Base-by-base conservation (phyloP, 2,329 filamentous ascomycete genomes). In the Clarireedia sp. region DNA sequence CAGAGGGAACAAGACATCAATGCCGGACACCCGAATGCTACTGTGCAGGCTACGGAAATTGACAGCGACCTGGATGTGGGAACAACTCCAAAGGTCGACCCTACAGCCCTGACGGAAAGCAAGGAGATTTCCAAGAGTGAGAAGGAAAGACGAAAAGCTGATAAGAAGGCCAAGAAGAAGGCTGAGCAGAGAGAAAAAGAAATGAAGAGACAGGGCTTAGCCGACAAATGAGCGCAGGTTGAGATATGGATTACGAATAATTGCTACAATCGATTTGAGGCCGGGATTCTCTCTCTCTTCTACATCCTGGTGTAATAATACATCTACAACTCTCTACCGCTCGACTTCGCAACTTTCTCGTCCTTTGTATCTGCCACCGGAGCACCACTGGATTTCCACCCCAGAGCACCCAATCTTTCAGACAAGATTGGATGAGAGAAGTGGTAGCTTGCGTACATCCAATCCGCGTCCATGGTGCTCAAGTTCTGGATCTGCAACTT, bases 401-500 rank as follows among this genome's bases (percentile, higher is more conserved):
- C 86, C 58, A 99, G 80, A 1, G 92, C 94, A 72, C 88, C 89
- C 66, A 99, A 78, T 66, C 94, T 84, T 79, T 99, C 95, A 1
- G 91, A 88, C 63, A 99, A 77, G 63, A 97, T 96, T 1, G 94
- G 94, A 74, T 99, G 94, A 23, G 92, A 96, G 79, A 95, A 96
- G 75, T 99, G 91, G 78, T 97, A 99, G 74, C 87, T 95, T 53
- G 94, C 94, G 73, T 95, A 99, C 81, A 96, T 84, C 87, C 89
- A 95, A 74, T 99, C 95, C 26, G 94, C 94, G 67, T 99, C 94
- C 92, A 99, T 97, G 59, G 89, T 95, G 73, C 90, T 95, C 63
- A 99, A 79, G 70, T 99, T 99, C 77, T 97, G 91, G 67, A 96
- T 90, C 74, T 99, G 95, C 51, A 99, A 87, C 77, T 96, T 96